phyloP scores from a whole-genome alignment of 345 rosid species.

The Salix dunnii region DNA sequence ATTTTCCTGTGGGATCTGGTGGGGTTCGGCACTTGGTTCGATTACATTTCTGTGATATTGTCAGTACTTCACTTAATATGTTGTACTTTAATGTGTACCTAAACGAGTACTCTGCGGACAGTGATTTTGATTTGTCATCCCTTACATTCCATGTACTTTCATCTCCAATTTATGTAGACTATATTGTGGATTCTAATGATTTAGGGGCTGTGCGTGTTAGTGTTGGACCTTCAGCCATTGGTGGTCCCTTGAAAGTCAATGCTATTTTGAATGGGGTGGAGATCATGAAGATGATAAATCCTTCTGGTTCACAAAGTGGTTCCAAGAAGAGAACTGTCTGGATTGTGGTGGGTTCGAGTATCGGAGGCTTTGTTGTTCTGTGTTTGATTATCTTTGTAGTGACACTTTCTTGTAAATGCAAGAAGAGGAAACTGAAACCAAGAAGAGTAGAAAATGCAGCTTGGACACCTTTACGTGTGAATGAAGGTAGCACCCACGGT shows the following conservation, averaged over 20 bases:
- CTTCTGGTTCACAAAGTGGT: slow-evolving; percentile 20
- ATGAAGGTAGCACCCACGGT: slow-evolving; percentile 65
- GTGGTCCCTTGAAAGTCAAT: slow-evolving; percentile 48
- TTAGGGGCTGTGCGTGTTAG: slow-evolving; percentile 52
- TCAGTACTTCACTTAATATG: slow-evolving; percentile 70
- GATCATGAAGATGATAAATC: slow-evolving; percentile 66
- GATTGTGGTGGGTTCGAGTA: slow-evolving; percentile 51
- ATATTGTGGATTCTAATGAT: slow-evolving; percentile 58
- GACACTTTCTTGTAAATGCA: slow-evolving; percentile 40
- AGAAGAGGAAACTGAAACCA: slow-evolving; percentile 39
- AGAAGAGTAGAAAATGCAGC: slow-evolving; percentile 56
- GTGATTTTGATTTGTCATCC: slow-evolving; percentile 73
- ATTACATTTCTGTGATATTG: slow-evolving; percentile 90
- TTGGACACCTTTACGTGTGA: slow-evolving; percentile 78
- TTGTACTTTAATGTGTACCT: slow-evolving; percentile 75
- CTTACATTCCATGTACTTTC: slow-evolving; percentile 59
- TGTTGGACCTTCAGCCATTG: slow-evolving; percentile 84
- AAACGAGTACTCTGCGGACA: slow-evolving; percentile 53
- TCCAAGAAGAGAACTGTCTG: slow-evolving; percentile 42
- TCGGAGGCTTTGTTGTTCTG: slow-evolving; percentile 55
- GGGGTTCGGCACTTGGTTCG: slow-evolving; percentile 63
- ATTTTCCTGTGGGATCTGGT: slow-evolving; percentile 49
- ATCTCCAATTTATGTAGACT: slow-evolving; percentile 71
- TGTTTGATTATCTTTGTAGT: slow-evolving; percentile 30
- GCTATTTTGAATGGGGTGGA: slow-evolving; percentile 87